Evolutionary conservation across 202 grass and related monocot genomes (phyloP).

Genomic region (Bolboschoenoplectus hybrid): DNA sequence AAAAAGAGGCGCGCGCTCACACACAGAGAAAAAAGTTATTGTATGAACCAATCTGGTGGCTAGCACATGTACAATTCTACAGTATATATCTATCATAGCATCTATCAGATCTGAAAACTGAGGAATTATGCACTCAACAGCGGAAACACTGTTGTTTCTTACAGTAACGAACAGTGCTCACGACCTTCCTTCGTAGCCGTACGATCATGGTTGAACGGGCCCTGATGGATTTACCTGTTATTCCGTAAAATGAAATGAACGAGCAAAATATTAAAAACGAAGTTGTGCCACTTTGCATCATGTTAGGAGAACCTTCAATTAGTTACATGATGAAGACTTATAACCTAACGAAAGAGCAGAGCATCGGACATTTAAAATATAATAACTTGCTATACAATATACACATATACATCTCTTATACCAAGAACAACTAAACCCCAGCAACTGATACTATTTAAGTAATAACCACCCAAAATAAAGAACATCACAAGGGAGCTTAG

Average conservation of each 20-base stretch:
- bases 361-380: not conserved
- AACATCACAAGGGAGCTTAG: conserved; percentile 26
- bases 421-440: conserved; percentile 27
- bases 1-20: not conserved
- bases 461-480: conserved; percentile 9
- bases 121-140: not conserved
- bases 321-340: conserved; percentile 9
- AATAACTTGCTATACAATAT: conserved; percentile 29
- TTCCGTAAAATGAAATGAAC: not conserved
- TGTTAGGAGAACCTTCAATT: conserved; percentile 32
- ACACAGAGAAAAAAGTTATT: not conserved
- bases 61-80: not conserved
- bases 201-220: not conserved
- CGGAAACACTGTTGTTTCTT: conserved; percentile 5
- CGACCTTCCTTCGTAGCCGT: conserved; percentile 26
- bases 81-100: not conserved
- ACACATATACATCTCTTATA: conserved; percentile 36
- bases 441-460: not conserved
- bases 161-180: conserved; percentile 11
- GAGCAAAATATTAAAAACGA: conserved; percentile 16
- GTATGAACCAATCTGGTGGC: not conserved
- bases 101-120: not conserved
- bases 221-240: conserved; percentile 31
- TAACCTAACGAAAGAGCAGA: conserved; percentile 20
- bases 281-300: conserved; percentile 14